Base-by-base conservation (phyloP, 2,329 filamentous ascomycete genomes). In the Fusarium acutatum region DNA sequence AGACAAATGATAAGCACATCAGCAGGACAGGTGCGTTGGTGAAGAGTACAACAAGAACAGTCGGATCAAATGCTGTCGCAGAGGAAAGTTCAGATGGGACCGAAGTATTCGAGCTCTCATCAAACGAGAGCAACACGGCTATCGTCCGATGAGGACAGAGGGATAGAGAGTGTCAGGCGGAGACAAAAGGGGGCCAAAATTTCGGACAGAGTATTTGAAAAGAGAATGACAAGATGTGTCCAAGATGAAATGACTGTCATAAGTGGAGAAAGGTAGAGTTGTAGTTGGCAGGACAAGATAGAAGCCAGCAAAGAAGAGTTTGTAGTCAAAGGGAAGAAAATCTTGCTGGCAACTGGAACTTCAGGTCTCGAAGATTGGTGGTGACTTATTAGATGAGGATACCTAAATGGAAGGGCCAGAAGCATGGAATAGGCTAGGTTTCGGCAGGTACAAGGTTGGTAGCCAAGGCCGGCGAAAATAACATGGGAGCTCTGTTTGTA, bases 341-440 rank as follows among this genome's bases (percentile, higher is more conserved):
- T 28, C 15, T 50, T 47, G 40, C 34, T 50, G 28, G 35, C 43
- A 32, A 56, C 44, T 28, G 35, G 38, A 32, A 56, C 44, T 28
- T 7, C 30, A 53, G 34, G 24, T 22, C 46, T 17, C 54, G 28
- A 26, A 60, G 35, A 22, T 47, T 53, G 47, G 58, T 47, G 37
- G 58, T 62, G 61, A 49, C 46, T 50, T 69, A 43, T 74, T 57
- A 69, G 68, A 74, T 65, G 67, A 66, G 57, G 47, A 59, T 49
- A 35, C 64, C 63, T 50, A 72, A 66, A 67, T 69, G 72, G 71
- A 75, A 72, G 64, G 72, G 60, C 49, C 60, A 67, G 58, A 74
- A 60, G 37, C 60, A 69, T 68, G 67, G 60, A 28, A 53, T 38
- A 32, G 30, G 54, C 43, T 47, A 47, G 66, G 58, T 52, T 38